phyloP scores from a whole-genome alignment of 83 land plant species.

The Diphasiastrum complanatum region DNA sequence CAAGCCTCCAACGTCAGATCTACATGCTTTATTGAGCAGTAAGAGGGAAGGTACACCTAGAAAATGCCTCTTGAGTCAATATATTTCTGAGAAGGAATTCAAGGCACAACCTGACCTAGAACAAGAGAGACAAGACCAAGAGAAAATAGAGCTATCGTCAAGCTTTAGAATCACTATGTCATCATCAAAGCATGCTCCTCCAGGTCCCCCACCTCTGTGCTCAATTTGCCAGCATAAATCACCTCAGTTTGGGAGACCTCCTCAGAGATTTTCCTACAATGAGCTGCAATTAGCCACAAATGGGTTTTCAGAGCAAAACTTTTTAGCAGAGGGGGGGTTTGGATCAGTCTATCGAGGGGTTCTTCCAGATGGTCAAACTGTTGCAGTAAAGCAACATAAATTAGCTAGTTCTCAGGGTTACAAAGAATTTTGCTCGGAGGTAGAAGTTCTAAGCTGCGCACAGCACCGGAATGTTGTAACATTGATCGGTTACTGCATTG shows the following conservation, averaged over 20 bases:
- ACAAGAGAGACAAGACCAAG: slow-evolving; percentile 36
- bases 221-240: slow-evolving; percentile 83
- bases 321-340: slow-evolving; percentile 86
- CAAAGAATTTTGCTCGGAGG: slow-evolving; percentile 64
- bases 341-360: slow-evolving; percentile 76
- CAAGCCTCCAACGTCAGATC: too few relatives aligned
- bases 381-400: slow-evolving; percentile 87
- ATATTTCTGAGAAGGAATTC: too few relatives aligned
- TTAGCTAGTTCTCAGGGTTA: slow-evolving; percentile 77
- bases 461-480: slow-evolving; percentile 91
- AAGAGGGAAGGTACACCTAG: too few relatives aligned
- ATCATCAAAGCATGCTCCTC: slow-evolving; percentile 36
- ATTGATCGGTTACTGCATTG: slow-evolving; percentile 73
- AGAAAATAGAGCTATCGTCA: slow-evolving; percentile 12
- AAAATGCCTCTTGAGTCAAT: too few relatives aligned
- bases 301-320: slow-evolving; percentile 65
- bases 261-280: slow-evolving; percentile 59
- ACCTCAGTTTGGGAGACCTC: slow-evolving; percentile 75
- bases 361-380: slow-evolving; percentile 73
- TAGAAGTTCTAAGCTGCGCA: slow-evolving; percentile 80
- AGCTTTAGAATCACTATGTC: slow-evolving; percentile 19
- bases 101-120: too few relatives aligned
- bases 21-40: too few relatives aligned
- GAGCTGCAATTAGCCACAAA: slow-evolving; percentile 72
- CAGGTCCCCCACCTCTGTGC: slow-evolving; percentile 75